Base-by-base conservation (phyloP, 2,329 filamentous ascomycete species). In the Colletotrichum cuscutae region DNA sequence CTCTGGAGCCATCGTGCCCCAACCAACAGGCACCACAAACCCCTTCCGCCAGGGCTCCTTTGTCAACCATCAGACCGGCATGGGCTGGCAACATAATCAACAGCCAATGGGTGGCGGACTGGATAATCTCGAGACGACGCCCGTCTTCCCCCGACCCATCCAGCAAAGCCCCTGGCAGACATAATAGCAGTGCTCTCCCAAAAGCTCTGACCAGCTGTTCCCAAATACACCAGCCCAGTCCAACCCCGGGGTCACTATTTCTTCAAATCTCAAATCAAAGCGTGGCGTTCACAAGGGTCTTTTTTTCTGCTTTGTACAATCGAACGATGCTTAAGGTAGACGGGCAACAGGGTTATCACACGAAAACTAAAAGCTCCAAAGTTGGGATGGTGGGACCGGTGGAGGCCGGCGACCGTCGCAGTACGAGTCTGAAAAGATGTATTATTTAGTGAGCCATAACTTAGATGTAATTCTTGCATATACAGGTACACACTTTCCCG, bases 1-100 rank as follows among this genome's bases (percentile, higher is more conserved):
- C 49, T 82, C 82, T 42, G 82, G 81, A 12, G 81, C 88, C 61
- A 84, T 97, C 5, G 88, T 89, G 65, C 90, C 95, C 2, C 95
- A 96, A 78, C 89, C 93, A 1, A 98, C 95, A 0, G 95, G 95
- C 9, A 95, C 90, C 78, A 98, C 95, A 2, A 99, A 99, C 78
- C 97, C 97, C 0, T 98, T 98, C 88, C 90, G 97, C 19, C 95
- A 98, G 80, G 94, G 93, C 58, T 91, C 92, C 4, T 97, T 98
- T 81, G 92, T 97, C 65, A 97, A 97, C 79, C 95, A 97, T 78
- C 88, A 91, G 75, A 97, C 95, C 0, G 95, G 96, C 1, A 88
- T 94, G 81, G 94, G 94, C 1, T 98, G 97, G 95, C 95, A 98
- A 81, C 89, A 92, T 75, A 90, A 90, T 73, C 91, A 92, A 76